Conservation (phyloP, 306 rosid genomes). For the Quercus cerris region DNA sequence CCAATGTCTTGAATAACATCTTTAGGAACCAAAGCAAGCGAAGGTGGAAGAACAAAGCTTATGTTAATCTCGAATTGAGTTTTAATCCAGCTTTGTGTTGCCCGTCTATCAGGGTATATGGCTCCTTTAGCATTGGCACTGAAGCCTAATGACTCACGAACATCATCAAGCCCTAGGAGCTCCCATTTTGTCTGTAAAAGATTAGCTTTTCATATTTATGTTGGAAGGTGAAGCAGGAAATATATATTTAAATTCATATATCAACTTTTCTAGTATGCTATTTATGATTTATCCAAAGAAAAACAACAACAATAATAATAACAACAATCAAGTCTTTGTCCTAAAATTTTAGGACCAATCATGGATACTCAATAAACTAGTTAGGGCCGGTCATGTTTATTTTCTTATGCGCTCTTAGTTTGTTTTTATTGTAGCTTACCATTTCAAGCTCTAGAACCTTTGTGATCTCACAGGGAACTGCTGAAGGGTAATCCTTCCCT, state of each 20-base stretch:
- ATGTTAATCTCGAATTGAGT: conserved; percentile 28
- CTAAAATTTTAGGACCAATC: too few species aligned
- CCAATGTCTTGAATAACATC: not conserved
- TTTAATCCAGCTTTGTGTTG: conserved; percentile 31
- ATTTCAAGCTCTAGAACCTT: conserved; percentile 40
- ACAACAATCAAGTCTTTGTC: too few species aligned
- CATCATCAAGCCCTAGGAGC: conserved; percentile 19
- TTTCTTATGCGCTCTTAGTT: too few species aligned
- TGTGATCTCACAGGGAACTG: conserved; percentile 40
- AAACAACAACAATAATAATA: too few species aligned
- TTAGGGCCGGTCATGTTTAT: too few species aligned
- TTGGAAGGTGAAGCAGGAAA: too few species aligned
- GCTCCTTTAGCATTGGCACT: conserved; percentile 18
- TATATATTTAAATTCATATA: too few species aligned
- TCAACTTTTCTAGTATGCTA: too few species aligned
- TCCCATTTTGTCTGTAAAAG: conserved; percentile 36
- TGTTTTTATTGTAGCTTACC: conserved; percentile 27
- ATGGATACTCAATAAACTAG: too few species aligned
- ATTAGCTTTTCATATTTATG: too few species aligned
- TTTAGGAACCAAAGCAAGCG: conserved; percentile 32
- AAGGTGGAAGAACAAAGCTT: conserved; percentile 23
- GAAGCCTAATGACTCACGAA: not conserved
- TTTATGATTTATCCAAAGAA: too few species aligned
- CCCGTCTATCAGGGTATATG: conserved; percentile 38
- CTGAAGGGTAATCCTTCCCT: conserved; percentile 44